Evolutionary conservation across 257 asterid genomes (phyloP), one percentile per base, ranked within the genome.

Genomic region (Rubia yunnanensis): DNA sequence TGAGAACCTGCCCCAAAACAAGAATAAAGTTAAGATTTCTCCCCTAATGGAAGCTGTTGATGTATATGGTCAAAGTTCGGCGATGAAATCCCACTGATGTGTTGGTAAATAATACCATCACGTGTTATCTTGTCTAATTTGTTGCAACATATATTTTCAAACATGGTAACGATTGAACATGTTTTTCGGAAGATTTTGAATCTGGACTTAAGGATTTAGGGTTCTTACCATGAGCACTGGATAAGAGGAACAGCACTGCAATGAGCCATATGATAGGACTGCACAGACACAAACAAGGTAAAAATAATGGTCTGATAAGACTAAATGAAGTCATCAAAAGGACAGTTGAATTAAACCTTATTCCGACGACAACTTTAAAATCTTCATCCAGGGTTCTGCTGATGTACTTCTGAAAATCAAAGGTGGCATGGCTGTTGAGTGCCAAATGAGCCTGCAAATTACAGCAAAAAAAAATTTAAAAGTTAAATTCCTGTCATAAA

Each of bases 331-430:
- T 24, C 24, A 14, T 39, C 14, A 63, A 39, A 35, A 27, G 36
- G 28, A 63, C 20, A 5, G 34, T 30, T 23, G 39, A 44, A 59
- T 8, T 53, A 8, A 23, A 92, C 98, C 96, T 92, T 17, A 92
- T 92, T 65, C 96, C 92, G n/a, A 87, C 96, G 0, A 92, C 96
- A 7, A 89, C 95, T 80, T 84, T 92, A 80, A 92, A 92, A 69
- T 92, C 98, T 73, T 89, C 89, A 61, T 92, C 98, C 3, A 92
- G 84, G 32, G 96, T 85, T 78, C 96, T 76, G 23, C 79, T 84
- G 63, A 92, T 92, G 64, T 92, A 92, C 73, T 84, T 78, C 53
- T 85, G 98, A 34, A 91, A 91, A 77, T 91, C 76, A 27, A 91
- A 91, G 32, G 65, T 71, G 14, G 72, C 62, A 32, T 84, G 86